These are phyloP conservation scores for Suillus spraguei DNA, from an alignment of 768 basidiomycete genomes.

Conservation along the genomic window DNA sequence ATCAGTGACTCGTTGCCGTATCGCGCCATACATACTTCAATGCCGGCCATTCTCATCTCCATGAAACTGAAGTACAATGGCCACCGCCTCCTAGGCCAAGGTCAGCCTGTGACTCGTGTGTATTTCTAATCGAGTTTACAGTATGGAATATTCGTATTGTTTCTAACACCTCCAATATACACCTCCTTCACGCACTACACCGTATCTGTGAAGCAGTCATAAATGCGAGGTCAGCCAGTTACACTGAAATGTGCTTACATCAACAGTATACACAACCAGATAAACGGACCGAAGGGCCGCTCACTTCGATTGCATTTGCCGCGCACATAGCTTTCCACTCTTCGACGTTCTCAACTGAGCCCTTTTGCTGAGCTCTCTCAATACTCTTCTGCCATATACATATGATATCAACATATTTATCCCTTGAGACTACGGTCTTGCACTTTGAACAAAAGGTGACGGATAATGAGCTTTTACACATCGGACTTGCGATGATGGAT, in stretches of 20 bases:
- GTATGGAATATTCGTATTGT: background rate
- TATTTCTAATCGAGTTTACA: background rate
- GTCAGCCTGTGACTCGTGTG: background rate
- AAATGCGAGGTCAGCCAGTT: background rate
- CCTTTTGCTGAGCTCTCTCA: background rate
- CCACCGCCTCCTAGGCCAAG: background rate
- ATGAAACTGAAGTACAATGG: background rate
- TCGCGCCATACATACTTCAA: background rate
- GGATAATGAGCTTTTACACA: conserved; percentile 55
- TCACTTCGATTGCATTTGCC: background rate
- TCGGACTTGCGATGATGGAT: conserved; percentile 36
- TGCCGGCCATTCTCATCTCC: background rate
- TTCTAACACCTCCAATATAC: background rate
- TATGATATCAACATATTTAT: background rate
- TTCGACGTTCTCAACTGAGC: background rate
- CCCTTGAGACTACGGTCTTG: background rate
- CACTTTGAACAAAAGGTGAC: background rate
- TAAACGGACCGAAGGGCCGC: background rate
- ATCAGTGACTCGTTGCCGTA: background rate
- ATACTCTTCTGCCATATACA: background rate
- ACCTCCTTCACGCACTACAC: background rate
- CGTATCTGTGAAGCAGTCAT: background rate
- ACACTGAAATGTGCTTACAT: background rate
- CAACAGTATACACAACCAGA: background rate
- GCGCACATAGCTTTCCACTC: background rate